A percentile compares a stretch with the other conserved stretches of the same genome.
phyloP scores from a whole-genome alignment of 176 grass and related monocot species.

The Bothriochloa decipiens region DNA sequence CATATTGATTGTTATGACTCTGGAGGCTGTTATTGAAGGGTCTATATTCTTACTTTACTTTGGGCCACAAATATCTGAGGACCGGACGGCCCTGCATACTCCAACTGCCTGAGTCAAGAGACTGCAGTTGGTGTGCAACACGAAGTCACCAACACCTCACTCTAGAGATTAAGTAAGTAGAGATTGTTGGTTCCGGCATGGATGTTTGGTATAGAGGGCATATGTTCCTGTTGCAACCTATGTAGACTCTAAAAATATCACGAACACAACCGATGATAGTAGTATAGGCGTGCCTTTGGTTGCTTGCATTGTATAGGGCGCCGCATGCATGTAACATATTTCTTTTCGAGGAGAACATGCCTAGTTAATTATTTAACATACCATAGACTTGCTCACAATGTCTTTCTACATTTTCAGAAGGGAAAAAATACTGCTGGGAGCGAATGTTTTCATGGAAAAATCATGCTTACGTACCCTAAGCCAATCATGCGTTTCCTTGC shows the following conservation, averaged over 20 bases:
- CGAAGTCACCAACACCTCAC: too few species aligned
- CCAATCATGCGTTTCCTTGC: neutral
- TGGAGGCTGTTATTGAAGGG: too few species aligned
- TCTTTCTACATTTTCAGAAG: too few species aligned
- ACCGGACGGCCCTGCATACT: neutral
- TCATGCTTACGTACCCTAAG: neutral
- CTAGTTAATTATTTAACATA: too few species aligned
- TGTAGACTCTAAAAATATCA: neutral
- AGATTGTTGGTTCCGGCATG: neutral
- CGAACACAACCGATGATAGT: neutral
- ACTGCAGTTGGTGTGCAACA: constrained; percentile 20
- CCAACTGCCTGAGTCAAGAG: constrained; percentile 18
- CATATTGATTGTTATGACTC: neutral
- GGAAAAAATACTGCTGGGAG: too few species aligned
- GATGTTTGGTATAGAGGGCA: constrained; percentile 1
- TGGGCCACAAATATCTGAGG: neutral
- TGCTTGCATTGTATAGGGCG: too few species aligned
- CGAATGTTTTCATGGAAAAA: neutral
- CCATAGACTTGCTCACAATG: too few species aligned
- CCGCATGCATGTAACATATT: too few species aligned
- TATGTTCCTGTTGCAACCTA: neutral
- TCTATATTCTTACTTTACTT: too few species aligned
- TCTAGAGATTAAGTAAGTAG: neutral
- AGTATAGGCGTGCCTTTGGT: too few species aligned
- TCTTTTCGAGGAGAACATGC: too few species aligned